phyloP scores from a whole-genome alignment of 2,329 filamentous ascomycete genomes.

The Talaromyces islandicus region DNA sequence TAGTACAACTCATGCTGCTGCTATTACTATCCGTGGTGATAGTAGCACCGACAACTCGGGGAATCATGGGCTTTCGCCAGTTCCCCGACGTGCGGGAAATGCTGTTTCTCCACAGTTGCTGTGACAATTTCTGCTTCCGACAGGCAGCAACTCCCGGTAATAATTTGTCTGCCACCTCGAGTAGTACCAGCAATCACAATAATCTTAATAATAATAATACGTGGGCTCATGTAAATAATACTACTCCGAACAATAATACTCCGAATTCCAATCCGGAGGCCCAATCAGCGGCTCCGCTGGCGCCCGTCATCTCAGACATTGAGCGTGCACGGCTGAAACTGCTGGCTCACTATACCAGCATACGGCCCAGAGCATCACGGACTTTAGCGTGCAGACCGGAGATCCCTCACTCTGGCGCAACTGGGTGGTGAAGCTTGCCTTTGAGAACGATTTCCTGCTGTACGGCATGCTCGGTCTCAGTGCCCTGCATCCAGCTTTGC shows the following conservation, averaged over 20 bases:
- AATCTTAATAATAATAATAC: not conserved
- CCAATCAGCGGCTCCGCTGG: not conserved
- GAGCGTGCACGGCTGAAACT: constrained; percentile 1
- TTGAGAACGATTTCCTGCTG: constrained; percentile 7
- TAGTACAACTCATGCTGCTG: not conserved
- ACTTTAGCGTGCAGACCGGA: constrained; percentile 1
- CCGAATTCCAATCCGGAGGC: not conserved
- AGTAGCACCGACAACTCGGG: not conserved
- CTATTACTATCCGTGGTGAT: not conserved
- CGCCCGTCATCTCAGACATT: not conserved
- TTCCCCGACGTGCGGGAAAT: not conserved
- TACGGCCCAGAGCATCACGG: constrained; percentile 1
- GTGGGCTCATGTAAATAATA: not conserved
- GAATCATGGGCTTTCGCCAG: not conserved
- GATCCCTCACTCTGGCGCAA: constrained; percentile 1
- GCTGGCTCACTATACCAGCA: constrained; percentile 8
- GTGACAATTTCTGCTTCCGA: not conserved
- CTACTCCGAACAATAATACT: not conserved
- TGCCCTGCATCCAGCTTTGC: constrained; percentile 6
- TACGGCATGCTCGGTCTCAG: constrained; percentile 6
- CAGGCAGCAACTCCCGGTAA: not conserved
- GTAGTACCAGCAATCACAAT: not conserved
- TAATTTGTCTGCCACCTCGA: not conserved
- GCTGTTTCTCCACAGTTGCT: not conserved
- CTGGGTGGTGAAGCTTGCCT: constrained; percentile 4